Conservation (phyloP, 75 land plant species). For the Isoetes taiwanensis region DNA sequence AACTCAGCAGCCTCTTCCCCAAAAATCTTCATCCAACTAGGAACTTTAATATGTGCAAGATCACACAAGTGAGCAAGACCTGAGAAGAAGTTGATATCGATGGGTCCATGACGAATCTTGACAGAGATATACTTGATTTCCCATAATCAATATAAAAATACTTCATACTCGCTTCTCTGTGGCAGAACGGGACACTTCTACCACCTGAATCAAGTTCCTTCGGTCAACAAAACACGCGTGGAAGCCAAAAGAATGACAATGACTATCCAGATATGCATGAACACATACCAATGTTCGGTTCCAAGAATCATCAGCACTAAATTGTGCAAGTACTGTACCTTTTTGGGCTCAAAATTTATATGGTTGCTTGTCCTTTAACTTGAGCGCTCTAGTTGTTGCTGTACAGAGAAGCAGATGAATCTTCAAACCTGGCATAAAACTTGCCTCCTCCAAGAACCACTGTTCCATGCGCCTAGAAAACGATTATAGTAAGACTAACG, state of each 20-base stretch:
- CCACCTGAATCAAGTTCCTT: conserved; percentile 33
- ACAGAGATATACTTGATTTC: conserved; percentile 65
- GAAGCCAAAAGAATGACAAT: not conserved
- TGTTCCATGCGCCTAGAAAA: conserved; percentile 56
- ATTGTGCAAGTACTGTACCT: conserved; percentile 78
- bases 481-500: not conserved
- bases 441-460: conserved; percentile 84
- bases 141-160: conserved; percentile 96
- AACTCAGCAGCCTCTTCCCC: conserved; percentile 80
- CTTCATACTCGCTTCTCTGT: conserved; percentile 61
- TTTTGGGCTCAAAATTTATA: conserved; percentile 56
- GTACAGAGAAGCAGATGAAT: conserved; percentile 48
- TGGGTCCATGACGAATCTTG: conserved; percentile 56
- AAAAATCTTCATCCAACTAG: conserved; percentile 63
- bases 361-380: conserved; percentile 55
- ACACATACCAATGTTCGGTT: conserved; percentile 75
- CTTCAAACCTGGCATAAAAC: conserved; percentile 76
- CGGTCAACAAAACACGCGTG: not conserved
- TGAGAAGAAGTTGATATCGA: conserved; percentile 47
- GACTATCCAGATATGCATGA: not conserved
- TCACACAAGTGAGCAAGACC: conserved; percentile 74
- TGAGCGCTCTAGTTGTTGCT: conserved; percentile 66
- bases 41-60: conserved; percentile 76
- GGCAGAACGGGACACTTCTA: conserved; percentile 62
- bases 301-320: conserved; percentile 80